Conservation (phyloP, 2,329 filamentous ascomycete genomes). For the Pseudogymnoascus sp. region DNA sequence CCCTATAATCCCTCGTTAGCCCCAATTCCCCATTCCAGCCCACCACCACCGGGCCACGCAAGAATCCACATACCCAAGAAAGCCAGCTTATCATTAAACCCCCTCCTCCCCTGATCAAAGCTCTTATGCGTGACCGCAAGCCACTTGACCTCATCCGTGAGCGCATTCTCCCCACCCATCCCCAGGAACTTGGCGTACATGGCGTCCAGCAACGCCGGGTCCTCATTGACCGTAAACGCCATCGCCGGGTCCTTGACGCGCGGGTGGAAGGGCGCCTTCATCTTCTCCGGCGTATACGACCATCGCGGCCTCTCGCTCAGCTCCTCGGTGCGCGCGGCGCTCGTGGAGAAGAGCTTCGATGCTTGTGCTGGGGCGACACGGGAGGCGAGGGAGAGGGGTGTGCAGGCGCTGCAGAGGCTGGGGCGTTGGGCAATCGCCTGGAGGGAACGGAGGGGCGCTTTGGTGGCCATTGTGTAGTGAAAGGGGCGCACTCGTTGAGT, state of each 20-base stretch:
- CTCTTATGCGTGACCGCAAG: constrained; percentile 95
- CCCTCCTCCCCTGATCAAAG: constrained; percentile 88
- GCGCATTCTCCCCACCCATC: constrained; percentile 58
- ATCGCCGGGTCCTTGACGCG: constrained; percentile 47
- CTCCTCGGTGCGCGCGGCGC: constrained; percentile 22
- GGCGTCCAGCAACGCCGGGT: constrained; percentile 65
- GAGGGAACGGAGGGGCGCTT: constrained; percentile 35
- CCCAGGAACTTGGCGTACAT: constrained; percentile 75
- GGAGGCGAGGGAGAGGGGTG: constrained; percentile 9
- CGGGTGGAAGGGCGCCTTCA: constrained; percentile 63
- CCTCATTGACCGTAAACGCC: constrained; percentile 64
- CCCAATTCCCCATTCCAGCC: not conserved
- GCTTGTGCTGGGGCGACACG: not conserved
- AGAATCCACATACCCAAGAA: constrained; percentile 59
- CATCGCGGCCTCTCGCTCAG: constrained; percentile 50
- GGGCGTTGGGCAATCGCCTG: constrained; percentile 29
- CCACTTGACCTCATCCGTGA: constrained; percentile 94
- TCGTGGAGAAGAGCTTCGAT: not conserved
- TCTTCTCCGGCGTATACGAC: constrained; percentile 60
- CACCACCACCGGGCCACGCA: not conserved
- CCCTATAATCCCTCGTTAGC: constrained; percentile 35
- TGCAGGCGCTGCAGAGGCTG: constrained; percentile 11
- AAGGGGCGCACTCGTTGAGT: not conserved
- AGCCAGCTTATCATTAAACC: constrained; percentile 90
- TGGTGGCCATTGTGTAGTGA: constrained; percentile 38